A percentile compares a stretch with the other conserved stretches of the same genome.
phyloP scores from a whole-genome alignment of 148 eudicot genomes.

The Cornus controversa region DNA sequence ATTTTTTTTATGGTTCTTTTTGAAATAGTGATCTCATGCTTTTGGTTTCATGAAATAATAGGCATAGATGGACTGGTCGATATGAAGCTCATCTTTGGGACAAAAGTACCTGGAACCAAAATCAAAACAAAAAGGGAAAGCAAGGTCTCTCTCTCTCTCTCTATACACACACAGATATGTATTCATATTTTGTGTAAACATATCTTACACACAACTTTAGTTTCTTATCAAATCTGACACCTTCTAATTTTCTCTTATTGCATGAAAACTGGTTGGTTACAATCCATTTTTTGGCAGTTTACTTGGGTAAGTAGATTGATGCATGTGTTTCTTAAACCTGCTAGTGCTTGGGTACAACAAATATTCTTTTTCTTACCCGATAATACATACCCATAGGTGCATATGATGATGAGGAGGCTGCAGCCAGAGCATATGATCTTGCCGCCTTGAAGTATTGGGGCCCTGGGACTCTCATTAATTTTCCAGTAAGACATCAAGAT shows the following conservation, averaged over 20 bases:
- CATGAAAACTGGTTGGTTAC: slow-evolving; percentile 29
- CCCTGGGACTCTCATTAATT: slow-evolving; percentile 95
- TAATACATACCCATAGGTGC: slow-evolving; percentile 55
- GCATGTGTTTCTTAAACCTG: neutral
- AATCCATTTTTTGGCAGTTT: slow-evolving; percentile 52
- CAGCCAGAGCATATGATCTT: slow-evolving; percentile 99
- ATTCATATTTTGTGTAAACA: neutral
- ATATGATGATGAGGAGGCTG: slow-evolving; percentile 99
- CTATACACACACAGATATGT: neutral
- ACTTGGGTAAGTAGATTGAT: slow-evolving; percentile 68
- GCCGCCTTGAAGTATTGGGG: slow-evolving; percentile 99
- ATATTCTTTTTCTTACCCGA: neutral
- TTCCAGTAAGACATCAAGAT: slow-evolving; percentile 66
- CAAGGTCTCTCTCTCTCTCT: slow-evolving; percentile 52
- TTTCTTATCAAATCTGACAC: slow-evolving; percentile 26
- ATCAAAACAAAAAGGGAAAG: slow-evolving; percentile 97
- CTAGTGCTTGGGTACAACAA: neutral
- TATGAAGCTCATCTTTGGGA: slow-evolving; percentile 99
- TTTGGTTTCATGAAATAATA: slow-evolving; percentile 21
- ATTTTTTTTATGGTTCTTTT: neutral
- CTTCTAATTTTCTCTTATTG: slow-evolving; percentile 11
- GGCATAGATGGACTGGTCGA: slow-evolving; percentile 99
- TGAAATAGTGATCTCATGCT: neutral
- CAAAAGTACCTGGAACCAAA: slow-evolving; percentile 97
- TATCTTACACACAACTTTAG: neutral